Percentiles rank a stretch among this genome's conserved stretches.
These are phyloP conservation scores for Sclerotinia subarctica DNA, from an alignment of 2,329 filamentous ascomycete genomes.

Conservation along the genomic window DNA sequence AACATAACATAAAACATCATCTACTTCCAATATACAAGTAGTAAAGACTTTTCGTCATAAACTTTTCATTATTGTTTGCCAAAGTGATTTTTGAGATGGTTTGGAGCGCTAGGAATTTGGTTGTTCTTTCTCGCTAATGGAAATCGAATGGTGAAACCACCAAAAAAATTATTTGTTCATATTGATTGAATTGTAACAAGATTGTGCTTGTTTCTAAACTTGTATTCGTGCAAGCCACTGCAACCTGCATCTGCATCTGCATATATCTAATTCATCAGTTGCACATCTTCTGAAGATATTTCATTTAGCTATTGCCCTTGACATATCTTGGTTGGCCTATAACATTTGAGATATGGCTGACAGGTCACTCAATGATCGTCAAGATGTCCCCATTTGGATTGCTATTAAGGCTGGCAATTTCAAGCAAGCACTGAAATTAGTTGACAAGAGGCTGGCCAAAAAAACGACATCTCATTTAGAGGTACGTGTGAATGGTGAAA, in stretches of 20 bases:
- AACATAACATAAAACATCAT: not conserved
- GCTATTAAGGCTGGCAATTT: constrained; percentile 39
- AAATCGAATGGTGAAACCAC: not conserved
- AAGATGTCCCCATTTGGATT: constrained; percentile 38
- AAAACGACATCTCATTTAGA: constrained; percentile 36
- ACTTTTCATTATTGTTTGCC: not conserved
- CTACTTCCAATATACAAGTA: too few species aligned
- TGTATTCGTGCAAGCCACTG: not conserved
- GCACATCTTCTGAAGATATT: not conserved
- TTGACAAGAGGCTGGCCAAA: constrained; percentile 39
- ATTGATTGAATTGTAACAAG: not conserved
- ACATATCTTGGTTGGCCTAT: not conserved
- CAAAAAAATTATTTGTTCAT: not conserved
- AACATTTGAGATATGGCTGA: constrained; percentile 29
- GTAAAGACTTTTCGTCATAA: not conserved
- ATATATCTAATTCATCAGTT: not conserved
- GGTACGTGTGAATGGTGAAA: constrained; percentile 29
- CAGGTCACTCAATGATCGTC: constrained; percentile 31
- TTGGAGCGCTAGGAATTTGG: constrained; percentile 1
- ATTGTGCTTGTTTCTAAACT: constrained; percentile 7
- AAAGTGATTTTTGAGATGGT: not conserved
- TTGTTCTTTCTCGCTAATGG: constrained; percentile 16
- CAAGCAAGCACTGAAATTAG: constrained; percentile 39
- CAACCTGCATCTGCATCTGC: not conserved
- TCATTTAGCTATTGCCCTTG: not conserved